phyloP scores from a whole-genome alignment of 768 basidiomycete species.

The Xerocomus potaroensis region DNA sequence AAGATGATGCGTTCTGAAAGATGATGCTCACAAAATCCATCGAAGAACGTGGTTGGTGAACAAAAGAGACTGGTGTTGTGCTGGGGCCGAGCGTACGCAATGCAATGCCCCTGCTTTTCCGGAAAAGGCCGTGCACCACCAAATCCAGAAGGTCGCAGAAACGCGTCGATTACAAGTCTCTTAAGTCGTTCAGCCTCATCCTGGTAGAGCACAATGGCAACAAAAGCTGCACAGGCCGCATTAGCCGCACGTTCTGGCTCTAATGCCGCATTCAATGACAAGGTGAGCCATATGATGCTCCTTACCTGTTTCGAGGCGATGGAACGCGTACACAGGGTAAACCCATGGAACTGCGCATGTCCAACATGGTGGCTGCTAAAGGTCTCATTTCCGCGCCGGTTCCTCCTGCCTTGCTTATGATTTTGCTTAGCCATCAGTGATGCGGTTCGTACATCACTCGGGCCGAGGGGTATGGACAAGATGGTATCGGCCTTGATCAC shows the following conservation, averaged over 20 bases:
- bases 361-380: conserved; percentile 98
- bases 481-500: conserved; percentile 60
- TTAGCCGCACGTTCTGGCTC: conserved; percentile 40
- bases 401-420: conserved; percentile 1
- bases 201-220: conserved; percentile 23
- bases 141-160: conserved; percentile 21
- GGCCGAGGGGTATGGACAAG: conserved; percentile 99
- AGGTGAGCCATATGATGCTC: conserved; percentile 39
- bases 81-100: conserved; percentile 23
- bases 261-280: conserved; percentile 84
- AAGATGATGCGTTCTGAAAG: not conserved
- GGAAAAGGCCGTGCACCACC: conserved; percentile 27
- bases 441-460: conserved; percentile 93
- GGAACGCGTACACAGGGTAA: conserved; percentile 66
- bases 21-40: conserved; percentile 38
- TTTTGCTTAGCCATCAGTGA: conserved; percentile 80
- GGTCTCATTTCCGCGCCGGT: conserved; percentile 40
- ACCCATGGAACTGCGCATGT: conserved; percentile 95
- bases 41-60: conserved; percentile 18
- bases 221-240: conserved; percentile 18
- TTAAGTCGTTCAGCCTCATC: conserved; percentile 7
- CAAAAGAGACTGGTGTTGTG: conserved; percentile 9
- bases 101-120: conserved; percentile 20
- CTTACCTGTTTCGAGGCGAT: not conserved
- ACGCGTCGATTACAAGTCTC: conserved; percentile 18